phyloP scores from a whole-genome alignment of 2,329 filamentous ascomycete genomes.

The Penicillium sp. region DNA sequence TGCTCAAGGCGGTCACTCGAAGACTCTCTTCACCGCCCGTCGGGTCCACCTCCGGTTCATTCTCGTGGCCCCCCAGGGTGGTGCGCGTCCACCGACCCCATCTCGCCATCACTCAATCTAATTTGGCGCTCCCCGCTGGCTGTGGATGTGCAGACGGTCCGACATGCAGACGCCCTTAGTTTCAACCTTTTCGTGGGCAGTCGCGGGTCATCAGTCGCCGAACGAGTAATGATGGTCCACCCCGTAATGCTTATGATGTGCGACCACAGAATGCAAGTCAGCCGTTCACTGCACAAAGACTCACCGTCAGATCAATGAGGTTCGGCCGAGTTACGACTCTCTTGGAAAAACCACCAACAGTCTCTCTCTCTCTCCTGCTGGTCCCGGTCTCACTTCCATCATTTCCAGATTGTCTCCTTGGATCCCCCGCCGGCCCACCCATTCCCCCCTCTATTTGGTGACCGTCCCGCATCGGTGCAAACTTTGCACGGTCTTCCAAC shows the following conservation, averaged over 20 bases:
- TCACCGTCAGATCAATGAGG: no score
- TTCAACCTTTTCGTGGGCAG: constrained; percentile 4
- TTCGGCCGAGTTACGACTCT: no score
- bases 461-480: not conserved
- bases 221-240: no score
- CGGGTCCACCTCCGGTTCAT: constrained; percentile 24
- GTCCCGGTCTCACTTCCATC: no score
- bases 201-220: no score
- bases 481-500: not conserved
- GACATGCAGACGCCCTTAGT: constrained; percentile 15
- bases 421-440: not conserved
- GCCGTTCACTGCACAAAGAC: no score
- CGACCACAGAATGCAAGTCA: no score
- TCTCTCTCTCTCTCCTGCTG: no score
- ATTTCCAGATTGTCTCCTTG: not conserved
- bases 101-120: constrained; percentile 31
- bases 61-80: constrained; percentile 28
- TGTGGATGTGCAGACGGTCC: constrained; percentile 5
- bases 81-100: constrained; percentile 11
- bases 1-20: no score
- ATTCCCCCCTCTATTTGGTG: not conserved
- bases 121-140: constrained; percentile 3
- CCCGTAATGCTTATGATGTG: no score
- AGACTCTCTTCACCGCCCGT: no score
- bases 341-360: no score